Base-by-base conservation (phyloP, 257 asterid genomes). In the Rubia yunnanensis region DNA sequence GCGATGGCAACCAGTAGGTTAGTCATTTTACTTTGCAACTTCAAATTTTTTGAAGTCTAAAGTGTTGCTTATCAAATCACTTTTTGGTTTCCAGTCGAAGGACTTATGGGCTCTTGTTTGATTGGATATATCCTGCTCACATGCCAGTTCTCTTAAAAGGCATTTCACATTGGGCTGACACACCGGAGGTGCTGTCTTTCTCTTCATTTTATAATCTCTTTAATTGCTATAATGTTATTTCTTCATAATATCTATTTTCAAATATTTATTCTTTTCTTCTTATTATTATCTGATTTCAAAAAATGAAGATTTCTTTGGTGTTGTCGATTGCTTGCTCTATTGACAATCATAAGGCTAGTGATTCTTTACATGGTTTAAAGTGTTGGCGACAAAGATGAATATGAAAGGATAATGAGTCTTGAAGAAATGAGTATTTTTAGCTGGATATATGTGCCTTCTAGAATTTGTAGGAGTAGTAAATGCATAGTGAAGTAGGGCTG, bases 81-180 rank as follows among this genome's bases (percentile, higher is more conserved):
- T 70, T 73, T 34, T 68, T 64, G 58, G 41, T 17, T 82, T 81
- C 64, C 91, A 94, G 99, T 77, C 99, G 96, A 71, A 83, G 96
- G 75, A 87, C 89, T 60, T 94, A 84, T 63, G 92, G 95, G 68
- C 85, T 94, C 65, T 86, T 94, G 63, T 94, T 90, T 82, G 97
- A 94, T 80, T 94, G 99, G 99, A 77, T 94, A 77, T 94, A 94
- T 81, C 96, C 99, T 57, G 84, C 90, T 67, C 99, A 82, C 82
- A 94, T 94, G 94, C 95, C 94, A 44, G 65, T 82, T 81, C 79
- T 94, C 65, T 78, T 94, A 50, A 86, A 86, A 81, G 99, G 96
- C 65, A 86, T 90, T 76, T 82, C 96, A 53, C 85, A 85, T 72
- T 94, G 99, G 99, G 88, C 97, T 63, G 97, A 94, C 78, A 83